Evolutionary conservation across 345 rosid species (phyloP).

Genomic region (Lepidium africanum): DNA sequence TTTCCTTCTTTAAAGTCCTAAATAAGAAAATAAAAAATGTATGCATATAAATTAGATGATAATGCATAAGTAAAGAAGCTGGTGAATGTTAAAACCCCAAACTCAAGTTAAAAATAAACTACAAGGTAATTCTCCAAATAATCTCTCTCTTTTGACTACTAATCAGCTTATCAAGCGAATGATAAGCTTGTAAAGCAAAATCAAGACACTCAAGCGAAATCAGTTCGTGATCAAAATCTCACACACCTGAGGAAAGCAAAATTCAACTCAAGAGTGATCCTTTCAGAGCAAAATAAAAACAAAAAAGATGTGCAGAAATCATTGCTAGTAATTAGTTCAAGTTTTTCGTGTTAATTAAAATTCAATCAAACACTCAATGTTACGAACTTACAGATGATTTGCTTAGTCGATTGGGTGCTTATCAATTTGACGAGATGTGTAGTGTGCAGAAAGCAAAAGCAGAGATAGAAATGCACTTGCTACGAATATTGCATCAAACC

Average conservation of each 20-base stretch:
- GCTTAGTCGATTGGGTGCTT: conserved; percentile 85
- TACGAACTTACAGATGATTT: conserved; percentile 4
- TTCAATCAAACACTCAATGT: not conserved
- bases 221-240: not conserved
- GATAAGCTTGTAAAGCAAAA: too few species aligned
- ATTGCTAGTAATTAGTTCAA: not conserved
- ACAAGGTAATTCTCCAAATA: not conserved
- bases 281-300: not conserved
- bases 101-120: not conserved
- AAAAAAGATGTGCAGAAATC: not conserved
- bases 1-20: not conserved
- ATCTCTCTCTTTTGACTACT: conserved; percentile 4
- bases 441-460: conserved; percentile 87
- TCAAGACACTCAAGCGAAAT: too few species aligned
- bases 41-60: not conserved
- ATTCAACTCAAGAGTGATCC: conserved; percentile 2
- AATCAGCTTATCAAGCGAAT: not conserved
- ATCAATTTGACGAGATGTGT: conserved; percentile 93
- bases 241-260: not conserved
- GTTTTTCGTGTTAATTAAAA: not conserved
- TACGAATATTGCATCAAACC: conserved; percentile 97
- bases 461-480: conserved; percentile 96
- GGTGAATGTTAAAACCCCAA: not conserved
- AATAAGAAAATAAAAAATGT: not conserved
- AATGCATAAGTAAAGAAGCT: not conserved